Conservation (phyloP, 164 flowering plant genomes). For the Sedum album region DNA sequence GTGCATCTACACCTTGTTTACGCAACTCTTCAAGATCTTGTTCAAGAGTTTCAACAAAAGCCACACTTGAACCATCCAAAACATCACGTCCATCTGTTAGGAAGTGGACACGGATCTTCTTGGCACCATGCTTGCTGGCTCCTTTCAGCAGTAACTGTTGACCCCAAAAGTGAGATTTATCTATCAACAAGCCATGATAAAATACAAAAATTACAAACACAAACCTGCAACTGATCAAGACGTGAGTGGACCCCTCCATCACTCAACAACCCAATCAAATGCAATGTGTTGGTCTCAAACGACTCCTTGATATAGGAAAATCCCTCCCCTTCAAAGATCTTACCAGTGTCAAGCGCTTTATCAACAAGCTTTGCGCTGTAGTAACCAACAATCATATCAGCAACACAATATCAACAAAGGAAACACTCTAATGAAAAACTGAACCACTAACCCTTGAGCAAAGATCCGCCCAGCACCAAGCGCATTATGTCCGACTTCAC, state of each 20-base stretch:
- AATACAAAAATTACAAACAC: constrained; percentile 34
- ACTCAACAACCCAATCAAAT: constrained; percentile 89
- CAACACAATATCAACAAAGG: neutral
- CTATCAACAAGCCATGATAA: neutral
- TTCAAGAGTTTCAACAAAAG: constrained; percentile 36
- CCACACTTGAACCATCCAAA: constrained; percentile 74
- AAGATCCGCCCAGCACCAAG: neutral
- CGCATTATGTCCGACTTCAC: neutral
- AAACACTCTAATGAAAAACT: neutral
- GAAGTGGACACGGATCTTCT: constrained; percentile 82
- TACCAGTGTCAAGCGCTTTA: constrained; percentile 80
- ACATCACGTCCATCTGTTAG: constrained; percentile 98
- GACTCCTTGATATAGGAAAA: neutral
- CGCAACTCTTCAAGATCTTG: constrained; percentile 61
- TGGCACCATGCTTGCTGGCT: constrained; percentile 41
- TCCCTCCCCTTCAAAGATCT: constrained; percentile 75
- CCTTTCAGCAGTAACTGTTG: constrained; percentile 53
- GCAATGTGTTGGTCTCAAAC: constrained; percentile 40
- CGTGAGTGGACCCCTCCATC: constrained; percentile 29
- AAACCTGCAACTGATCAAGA: constrained; percentile 83
- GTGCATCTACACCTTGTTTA: constrained; percentile 84
- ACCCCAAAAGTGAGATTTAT: neutral
- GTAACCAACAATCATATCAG: neutral
- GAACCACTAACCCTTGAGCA: neutral
- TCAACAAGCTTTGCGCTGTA: constrained; percentile 92